Conservation (phyloP, 306 rosid genomes). For the Ormosia semicastrata region DNA sequence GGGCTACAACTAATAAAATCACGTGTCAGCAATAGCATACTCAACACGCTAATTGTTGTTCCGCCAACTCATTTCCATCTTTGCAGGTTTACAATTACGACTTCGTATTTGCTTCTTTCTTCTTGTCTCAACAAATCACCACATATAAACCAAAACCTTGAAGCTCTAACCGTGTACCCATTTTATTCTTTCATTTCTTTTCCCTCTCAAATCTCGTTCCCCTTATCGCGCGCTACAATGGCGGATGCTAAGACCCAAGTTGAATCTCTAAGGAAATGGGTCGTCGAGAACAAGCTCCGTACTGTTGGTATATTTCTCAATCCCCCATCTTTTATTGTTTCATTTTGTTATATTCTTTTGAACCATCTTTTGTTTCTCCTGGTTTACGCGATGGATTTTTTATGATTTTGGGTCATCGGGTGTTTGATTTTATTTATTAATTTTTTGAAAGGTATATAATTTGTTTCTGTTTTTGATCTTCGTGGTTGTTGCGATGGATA, state of each 20-base stretch:
- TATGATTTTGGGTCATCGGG: not conserved
- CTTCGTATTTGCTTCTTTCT: conserved; percentile 40
- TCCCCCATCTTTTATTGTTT: not conserved
- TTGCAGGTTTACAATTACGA: conserved; percentile 28
- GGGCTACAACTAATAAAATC: not conserved
- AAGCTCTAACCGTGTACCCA: not conserved
- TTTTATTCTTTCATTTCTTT: not conserved
- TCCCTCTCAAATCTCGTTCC: not conserved
- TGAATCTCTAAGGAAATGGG: conserved; percentile 74
- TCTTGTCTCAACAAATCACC: not conserved
- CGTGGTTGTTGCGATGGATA: not conserved
- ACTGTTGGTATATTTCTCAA: conserved; percentile 65
- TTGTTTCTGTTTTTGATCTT: not conserved
- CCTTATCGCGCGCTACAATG: conserved; percentile 38
- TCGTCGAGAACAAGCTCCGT: conserved; percentile 87
- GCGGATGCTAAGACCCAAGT: conserved; percentile 65
- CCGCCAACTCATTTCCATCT: not conserved
- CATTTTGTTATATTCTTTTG: not conserved
- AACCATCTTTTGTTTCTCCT: not conserved
- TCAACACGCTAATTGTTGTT: not conserved
- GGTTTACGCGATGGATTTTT: not conserved
- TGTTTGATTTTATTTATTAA: not conserved
- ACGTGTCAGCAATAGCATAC: not conserved
- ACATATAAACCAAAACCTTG: not conserved
- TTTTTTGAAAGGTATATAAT: not conserved